Base-by-base conservation (phyloP, 345 rosid genomes). In the Psidium guajava region DNA sequence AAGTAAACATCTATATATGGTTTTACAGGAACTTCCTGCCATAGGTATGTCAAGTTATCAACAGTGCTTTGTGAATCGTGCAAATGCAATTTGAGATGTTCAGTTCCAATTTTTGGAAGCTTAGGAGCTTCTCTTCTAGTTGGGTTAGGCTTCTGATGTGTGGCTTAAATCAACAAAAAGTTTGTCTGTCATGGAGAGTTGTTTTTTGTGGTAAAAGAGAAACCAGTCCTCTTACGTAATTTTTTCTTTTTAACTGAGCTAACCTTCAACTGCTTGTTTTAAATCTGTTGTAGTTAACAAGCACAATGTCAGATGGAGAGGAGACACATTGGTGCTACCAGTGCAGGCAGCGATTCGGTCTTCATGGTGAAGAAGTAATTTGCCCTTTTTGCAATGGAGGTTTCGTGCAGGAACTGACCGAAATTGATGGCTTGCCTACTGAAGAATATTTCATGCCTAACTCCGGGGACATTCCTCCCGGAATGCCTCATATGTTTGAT, bases 301-400 rank as follows among this genome's bases (percentile, higher is more conserved):
- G 49, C 51, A 52, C 24, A 1, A 61, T 85, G 83, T 49, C 49
- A 21, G 58, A 55, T 54, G 75, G 69, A 11, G 84, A 58, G 59
- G 85, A 85, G 74, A 85, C 89, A 25, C 89, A 87, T 50, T 87
- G 89, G 89, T 87, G 89, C 84, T 58, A 87, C 53, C 83, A 53
- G 36, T 87, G 89, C 86, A 83, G 77, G 15, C 87, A 74, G 64
- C 50, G 82, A 81, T 51, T 87, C 57, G 28, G 85, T 54, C 85
- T 87, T 11, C 77, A 27, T 56, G 87, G 55, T 25, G 81, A 24
- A 64, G 89, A 87, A 22, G 86, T 85, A 40, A 59, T 83, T 27
- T 87, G 89, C 73, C 87, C 89, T 27, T n/a, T 54, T 61, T 87
- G 89, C 81, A 40, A 81, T 83, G 87, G 86, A 54, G 87, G 89